phyloP scores from a whole-genome alignment of 2,329 filamentous ascomycete genomes.

The Colletotrichum melonis region DNA sequence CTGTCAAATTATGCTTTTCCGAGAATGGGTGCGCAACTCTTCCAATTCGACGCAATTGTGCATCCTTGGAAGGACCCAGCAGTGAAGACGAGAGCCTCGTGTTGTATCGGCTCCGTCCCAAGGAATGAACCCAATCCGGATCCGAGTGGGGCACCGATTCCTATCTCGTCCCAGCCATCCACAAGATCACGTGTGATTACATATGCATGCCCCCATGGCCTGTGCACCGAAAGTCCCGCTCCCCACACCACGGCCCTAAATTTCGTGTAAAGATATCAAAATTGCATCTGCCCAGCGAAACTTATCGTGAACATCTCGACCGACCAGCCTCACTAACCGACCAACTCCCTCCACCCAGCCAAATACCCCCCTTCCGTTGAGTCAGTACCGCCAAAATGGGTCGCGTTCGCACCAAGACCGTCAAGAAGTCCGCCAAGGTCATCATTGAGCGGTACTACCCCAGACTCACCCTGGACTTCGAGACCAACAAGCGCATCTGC shows the following conservation, averaged over 20 bases:
- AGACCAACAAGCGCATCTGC: conserved; percentile 99
- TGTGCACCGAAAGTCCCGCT: background rate
- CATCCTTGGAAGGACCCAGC: too few relatives aligned
- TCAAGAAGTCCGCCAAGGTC: conserved; percentile 92
- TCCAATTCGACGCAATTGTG: too few relatives aligned
- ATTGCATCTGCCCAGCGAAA: background rate
- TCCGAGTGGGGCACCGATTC: background rate
- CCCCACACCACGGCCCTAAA: conserved; percentile 22
- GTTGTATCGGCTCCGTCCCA: background rate
- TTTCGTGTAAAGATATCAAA: conserved; percentile 9
- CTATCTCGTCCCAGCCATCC: background rate
- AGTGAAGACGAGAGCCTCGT: too few relatives aligned
- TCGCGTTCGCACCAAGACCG: conserved; percentile 78
- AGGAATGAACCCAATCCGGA: background rate
- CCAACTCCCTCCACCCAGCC: conserved; percentile 44
- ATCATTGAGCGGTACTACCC: conserved; percentile 99
- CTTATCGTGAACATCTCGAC: conserved; percentile 55
- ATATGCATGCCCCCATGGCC: conserved; percentile 16
- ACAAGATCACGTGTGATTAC: background rate
- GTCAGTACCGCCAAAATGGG: conserved; percentile 72
- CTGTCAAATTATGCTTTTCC: background rate
- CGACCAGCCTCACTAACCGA: conserved; percentile 55
- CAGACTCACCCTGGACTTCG: conserved; percentile 98
- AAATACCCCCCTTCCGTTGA: conserved; percentile 41
- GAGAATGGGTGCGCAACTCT: background rate